Percentiles rank a stretch among this genome's conserved stretches.
Conservation (phyloP, 164 flowering plant species). For the Macadamia tetraphylla region DNA sequence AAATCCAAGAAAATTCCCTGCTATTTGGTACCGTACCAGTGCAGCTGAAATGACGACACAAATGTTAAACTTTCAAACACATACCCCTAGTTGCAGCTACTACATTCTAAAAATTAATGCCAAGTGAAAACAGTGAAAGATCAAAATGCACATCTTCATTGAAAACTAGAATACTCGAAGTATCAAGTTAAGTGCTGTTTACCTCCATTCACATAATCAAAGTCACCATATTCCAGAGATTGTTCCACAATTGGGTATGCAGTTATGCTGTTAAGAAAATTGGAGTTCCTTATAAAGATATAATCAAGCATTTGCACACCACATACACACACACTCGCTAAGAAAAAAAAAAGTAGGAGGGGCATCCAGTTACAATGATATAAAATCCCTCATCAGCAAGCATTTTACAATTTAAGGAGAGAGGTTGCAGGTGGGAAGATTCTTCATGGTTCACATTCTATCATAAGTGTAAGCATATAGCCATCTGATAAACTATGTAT, state of each 20-base stretch:
- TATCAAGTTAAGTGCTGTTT: constrained; percentile 10
- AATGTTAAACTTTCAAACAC: neutral
- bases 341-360: no score
- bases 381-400: neutral
- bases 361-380: no score
- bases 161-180: neutral
- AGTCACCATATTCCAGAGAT: constrained; percentile 72
- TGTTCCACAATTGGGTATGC: constrained; percentile 67
- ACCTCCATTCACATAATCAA: constrained; percentile 97
- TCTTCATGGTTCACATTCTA: no score
- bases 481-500: no score
- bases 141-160: neutral
- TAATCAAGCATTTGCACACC: no score
- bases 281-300: neutral
- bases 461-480: no score
- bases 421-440: no score
- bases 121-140: neutral
- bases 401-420: neutral
- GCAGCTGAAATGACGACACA: constrained; percentile 55
- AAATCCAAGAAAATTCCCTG: constrained; percentile 89
- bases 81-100: no score
- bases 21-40: constrained; percentile 68
- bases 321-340: no score
- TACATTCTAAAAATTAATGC: neutral
- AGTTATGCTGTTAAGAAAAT: constrained; percentile 52